Evolutionary conservation across 192 early-diverging fungal genomes (phyloP).

Genomic region (Coemansia sp.): DNA sequence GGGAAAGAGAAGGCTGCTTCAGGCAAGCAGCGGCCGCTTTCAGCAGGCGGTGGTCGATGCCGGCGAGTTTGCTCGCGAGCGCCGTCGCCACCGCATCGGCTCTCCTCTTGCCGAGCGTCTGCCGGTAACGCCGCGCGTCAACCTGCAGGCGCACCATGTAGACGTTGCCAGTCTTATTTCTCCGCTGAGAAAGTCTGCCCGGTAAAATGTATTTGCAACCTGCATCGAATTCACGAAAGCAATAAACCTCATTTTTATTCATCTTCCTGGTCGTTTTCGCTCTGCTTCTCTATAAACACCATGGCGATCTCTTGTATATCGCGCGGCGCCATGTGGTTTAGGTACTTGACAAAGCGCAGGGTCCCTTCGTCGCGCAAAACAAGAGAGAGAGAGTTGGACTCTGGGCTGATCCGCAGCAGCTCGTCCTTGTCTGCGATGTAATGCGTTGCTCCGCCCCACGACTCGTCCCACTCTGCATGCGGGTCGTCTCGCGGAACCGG

Average conservation of each 20-base stretch:
- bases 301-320: conserved; percentile 47
- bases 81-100: conserved; percentile 6
- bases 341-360: conserved; percentile 57
- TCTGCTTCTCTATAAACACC: conserved; percentile 30
- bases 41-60: conserved; percentile 18
- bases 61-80: conserved; percentile 26
- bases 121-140: conserved; percentile 6
- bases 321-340: conserved; percentile 48
- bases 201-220: too few species aligned
- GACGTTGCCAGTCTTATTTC: conserved; percentile 4
- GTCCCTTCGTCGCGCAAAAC: conserved; percentile 58
- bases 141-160: conserved; percentile 1
- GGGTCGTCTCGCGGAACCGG: conserved; percentile 13
- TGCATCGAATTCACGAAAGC: too few species aligned
- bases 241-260: not conserved
- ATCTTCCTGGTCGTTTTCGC: not conserved
- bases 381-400: conserved; percentile 56
- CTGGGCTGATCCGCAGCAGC: conserved; percentile 51
- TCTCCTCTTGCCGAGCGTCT: not conserved
- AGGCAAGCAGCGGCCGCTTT: not conserved
- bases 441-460: conserved; percentile 58
- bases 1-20: not conserved
- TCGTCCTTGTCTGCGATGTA: conserved; percentile 60
- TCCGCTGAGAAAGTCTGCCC: not conserved
- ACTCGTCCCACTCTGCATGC: conserved; percentile 44